phyloP scores from a whole-genome alignment of 176 grass and related monocot genomes.

The Oryza coarctata region DNA sequence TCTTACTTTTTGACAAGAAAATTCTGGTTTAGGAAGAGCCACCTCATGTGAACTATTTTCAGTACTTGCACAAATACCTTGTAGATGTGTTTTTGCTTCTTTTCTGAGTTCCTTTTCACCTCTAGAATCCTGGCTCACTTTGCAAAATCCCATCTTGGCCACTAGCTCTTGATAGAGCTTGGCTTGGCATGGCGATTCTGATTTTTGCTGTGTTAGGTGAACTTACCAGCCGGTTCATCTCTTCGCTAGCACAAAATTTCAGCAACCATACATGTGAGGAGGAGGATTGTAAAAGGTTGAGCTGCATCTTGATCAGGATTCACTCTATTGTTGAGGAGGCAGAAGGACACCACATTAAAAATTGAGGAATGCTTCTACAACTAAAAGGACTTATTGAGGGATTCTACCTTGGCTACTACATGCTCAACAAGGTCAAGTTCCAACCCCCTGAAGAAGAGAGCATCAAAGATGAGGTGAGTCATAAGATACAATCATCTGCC shows the following conservation, averaged over 20 bases:
- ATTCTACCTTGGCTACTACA: conserved; percentile 20
- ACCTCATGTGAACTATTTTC: background rate
- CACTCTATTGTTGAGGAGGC: conserved; percentile 33
- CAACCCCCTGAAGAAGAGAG: background rate
- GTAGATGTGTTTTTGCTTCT: background rate
- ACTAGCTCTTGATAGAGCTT: conserved; percentile 1
- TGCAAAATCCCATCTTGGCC: background rate
- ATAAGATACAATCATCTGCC: background rate
- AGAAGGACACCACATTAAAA: conserved; percentile 7
- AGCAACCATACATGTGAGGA: background rate
- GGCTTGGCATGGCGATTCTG: conserved; percentile 7
- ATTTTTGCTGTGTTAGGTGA: conserved; percentile 20
- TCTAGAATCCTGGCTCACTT: background rate
- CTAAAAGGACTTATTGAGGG: conserved; percentile 21
- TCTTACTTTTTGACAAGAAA: background rate
- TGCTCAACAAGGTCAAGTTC: conserved; percentile 12
- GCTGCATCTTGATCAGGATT: conserved; percentile 22
- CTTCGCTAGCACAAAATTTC: conserved; percentile 5
- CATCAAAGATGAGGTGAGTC: conserved; percentile 16
- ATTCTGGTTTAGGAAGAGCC: background rate
- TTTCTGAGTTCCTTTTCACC: background rate
- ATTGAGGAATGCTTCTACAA: conserved; percentile 29
- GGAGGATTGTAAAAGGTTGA: conserved; percentile 16
- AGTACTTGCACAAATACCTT: too few relatives aligned
- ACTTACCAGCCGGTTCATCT: conserved; percentile 37